Conservation (phyloP, 2,329 filamentous ascomycete species). For the Xylaria digitata region DNA sequence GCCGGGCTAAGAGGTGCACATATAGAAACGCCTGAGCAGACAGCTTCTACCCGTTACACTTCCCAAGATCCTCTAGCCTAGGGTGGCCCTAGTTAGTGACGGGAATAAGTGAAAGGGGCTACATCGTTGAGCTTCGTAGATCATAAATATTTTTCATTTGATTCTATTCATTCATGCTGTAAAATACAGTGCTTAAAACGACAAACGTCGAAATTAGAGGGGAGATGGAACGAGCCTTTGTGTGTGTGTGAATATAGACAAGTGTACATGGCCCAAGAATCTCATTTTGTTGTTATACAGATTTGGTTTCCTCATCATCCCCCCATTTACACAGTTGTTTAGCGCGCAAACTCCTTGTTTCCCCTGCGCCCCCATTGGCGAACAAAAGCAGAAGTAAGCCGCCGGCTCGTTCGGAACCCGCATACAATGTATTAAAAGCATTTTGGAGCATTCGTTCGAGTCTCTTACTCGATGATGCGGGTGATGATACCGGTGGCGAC, state of each 20-base stretch:
- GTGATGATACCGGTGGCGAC: conserved; percentile 87
- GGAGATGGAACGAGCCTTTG: conserved; percentile 45
- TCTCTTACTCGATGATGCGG: conserved; percentile 71
- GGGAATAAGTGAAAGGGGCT: background rate
- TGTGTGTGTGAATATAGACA: conserved; percentile 31
- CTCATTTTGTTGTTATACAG: conserved; percentile 43
- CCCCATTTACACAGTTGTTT: conserved; percentile 39
- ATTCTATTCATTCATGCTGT: conserved; percentile 43
- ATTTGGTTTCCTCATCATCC: conserved; percentile 37
- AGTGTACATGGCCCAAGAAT: conserved; percentile 43
- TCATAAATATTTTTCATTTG: conserved; percentile 22
- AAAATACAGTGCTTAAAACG: conserved; percentile 38
- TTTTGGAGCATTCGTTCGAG: conserved; percentile 20
- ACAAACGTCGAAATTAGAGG: conserved; percentile 40
- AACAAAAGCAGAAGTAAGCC: conserved; percentile 36
- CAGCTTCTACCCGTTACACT: background rate
- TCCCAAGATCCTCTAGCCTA: background rate
- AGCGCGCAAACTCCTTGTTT: conserved; percentile 41
- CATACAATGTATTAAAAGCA: conserved; percentile 36
- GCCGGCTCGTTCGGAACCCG: conserved; percentile 42
- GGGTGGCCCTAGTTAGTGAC: too few species aligned
- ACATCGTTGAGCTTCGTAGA: background rate
- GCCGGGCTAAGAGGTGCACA: too few species aligned
- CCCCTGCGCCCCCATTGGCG: conserved; percentile 36
- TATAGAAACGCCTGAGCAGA: background rate